These are phyloP conservation scores for Coprinopsis sp. DNA, from an alignment of 768 basidiomycete species.

Conservation along the genomic window DNA sequence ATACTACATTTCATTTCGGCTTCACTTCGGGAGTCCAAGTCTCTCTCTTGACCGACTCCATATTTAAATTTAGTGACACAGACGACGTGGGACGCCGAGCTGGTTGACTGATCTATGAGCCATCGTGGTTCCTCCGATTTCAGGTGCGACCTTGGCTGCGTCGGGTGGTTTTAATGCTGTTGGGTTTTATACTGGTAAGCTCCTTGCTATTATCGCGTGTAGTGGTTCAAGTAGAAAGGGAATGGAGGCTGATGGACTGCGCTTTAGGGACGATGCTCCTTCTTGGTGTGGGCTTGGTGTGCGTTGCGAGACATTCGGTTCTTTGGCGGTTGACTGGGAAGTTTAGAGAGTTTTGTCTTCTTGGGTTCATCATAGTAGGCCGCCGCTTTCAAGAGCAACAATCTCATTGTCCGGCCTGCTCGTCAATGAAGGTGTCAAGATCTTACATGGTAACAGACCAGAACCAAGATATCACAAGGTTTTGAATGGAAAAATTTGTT, in stretches of 20 bases:
- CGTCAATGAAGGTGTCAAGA: no score
- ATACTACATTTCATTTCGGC: conserved; percentile 35
- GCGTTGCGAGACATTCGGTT: conserved; percentile 19
- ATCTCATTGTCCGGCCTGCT: no score
- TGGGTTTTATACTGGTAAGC: conserved; percentile 52
- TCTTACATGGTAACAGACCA: no score
- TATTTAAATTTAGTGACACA: conserved; percentile 55
- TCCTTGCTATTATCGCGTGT: conserved; percentile 2
- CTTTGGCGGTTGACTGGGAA: neutral
- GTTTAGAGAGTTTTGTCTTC: no score
- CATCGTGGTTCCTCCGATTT: conserved; percentile 67
- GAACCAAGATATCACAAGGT: no score
- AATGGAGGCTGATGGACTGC: neutral
- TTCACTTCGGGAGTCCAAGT: conserved; percentile 61
- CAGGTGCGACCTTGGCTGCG: conserved; percentile 56
- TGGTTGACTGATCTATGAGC: conserved; percentile 66
- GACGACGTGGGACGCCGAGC: conserved; percentile 60
- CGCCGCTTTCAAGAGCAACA: no score
- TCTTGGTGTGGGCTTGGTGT: conserved; percentile 23
- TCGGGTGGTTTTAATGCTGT: conserved; percentile 51
- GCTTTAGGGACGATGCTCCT: conserved; percentile 20
- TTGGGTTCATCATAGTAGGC: no score
- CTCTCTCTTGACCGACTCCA: conserved; percentile 50
- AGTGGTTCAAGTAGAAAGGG: neutral
- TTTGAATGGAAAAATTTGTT: no score